Percentiles rank a stretch among this genome's conserved stretches.
phyloP scores from a whole-genome alignment of 371 early-diverging fungal genomes.

The Fennellomyces sp. region DNA sequence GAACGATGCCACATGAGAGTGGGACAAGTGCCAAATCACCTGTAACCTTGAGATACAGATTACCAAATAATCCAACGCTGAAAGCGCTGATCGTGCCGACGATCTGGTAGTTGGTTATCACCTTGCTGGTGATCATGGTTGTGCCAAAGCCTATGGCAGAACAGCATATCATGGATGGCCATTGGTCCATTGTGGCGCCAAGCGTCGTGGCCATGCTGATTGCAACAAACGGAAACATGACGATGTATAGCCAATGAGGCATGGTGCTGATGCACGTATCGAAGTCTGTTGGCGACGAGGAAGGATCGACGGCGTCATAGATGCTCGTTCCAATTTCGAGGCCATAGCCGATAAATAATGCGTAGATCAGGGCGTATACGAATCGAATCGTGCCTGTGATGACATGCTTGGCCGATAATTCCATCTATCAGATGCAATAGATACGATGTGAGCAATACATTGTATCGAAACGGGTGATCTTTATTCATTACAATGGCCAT shows the following conservation, averaged over 20 bases:
- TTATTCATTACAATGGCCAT: constrained; percentile 59
- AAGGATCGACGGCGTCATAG: constrained; percentile 38
- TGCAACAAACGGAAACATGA: constrained; percentile 34
- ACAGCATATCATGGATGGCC: constrained; percentile 36
- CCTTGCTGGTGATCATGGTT: constrained; percentile 28
- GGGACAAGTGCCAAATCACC: constrained; percentile 39
- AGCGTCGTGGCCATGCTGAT: constrained; percentile 37
- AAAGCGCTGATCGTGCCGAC: constrained; percentile 40
- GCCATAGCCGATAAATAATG: constrained; percentile 76
- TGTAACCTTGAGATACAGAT: constrained; percentile 38
- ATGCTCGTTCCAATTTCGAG: constrained; percentile 65
- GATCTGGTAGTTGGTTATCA: constrained; percentile 36
- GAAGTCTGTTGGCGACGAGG: constrained; percentile 22
- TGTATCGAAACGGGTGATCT: neutral
- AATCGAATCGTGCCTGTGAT: constrained; percentile 80
- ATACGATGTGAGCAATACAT: neutral
- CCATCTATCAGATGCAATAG: constrained; percentile 51
- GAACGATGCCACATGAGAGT: constrained; percentile 40
- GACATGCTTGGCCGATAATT: constrained; percentile 77
- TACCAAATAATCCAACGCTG: constrained; percentile 37
- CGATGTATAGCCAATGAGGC: constrained; percentile 35
- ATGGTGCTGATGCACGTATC: constrained; percentile 21
- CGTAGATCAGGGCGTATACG: constrained; percentile 72
- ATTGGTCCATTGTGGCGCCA: constrained; percentile 36
- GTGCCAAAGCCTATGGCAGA: constrained; percentile 31